Percentiles rank a stretch among this genome's conserved stretches.
phyloP scores from a whole-genome alignment of 179 eudicot species.

The Amaranthus tricolor region DNA sequence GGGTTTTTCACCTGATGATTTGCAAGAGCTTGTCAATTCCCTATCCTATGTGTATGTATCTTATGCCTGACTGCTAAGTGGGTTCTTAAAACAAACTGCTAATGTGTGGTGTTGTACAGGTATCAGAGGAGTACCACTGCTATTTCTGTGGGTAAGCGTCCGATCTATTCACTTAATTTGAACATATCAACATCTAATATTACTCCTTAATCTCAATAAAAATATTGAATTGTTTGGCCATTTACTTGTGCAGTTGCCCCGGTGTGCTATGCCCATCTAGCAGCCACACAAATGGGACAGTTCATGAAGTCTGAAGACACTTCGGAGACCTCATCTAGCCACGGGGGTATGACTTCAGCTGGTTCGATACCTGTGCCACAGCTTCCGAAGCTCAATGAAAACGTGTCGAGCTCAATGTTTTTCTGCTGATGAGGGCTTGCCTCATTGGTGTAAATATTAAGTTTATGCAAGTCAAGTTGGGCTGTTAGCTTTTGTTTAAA shows the following conservation, averaged over 20 bases:
- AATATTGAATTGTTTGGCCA: background rate
- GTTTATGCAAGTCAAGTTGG: too few species aligned
- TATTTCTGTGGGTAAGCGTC: conserved; percentile 55
- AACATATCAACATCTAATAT: background rate
- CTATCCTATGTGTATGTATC: conserved; percentile 66
- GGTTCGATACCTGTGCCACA: conserved; percentile 58
- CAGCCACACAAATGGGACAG: conserved; percentile 64
- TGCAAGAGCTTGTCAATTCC: conserved; percentile 55
- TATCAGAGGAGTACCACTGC: conserved; percentile 79
- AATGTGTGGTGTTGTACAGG: conserved; percentile 25
- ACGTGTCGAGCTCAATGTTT: conserved; percentile 64
- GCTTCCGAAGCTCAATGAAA: conserved; percentile 54
- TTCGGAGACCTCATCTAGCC: conserved; percentile 66
- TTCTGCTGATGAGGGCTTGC: conserved; percentile 30
- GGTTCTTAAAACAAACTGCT: background rate
- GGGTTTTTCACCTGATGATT: conserved; percentile 57
- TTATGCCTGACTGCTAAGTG: background rate
- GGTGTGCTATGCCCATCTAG: conserved; percentile 69
- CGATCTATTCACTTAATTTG: background rate
- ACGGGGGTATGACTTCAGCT: conserved; percentile 54
- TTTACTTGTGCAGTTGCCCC: conserved; percentile 58
- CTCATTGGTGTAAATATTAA: too few species aligned
- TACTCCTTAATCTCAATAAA: background rate
- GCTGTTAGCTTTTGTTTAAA: too few species aligned
- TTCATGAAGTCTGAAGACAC: conserved; percentile 68